Conservation (phyloP, 441 rosid genomes). For the Gossypium laxum region DNA sequence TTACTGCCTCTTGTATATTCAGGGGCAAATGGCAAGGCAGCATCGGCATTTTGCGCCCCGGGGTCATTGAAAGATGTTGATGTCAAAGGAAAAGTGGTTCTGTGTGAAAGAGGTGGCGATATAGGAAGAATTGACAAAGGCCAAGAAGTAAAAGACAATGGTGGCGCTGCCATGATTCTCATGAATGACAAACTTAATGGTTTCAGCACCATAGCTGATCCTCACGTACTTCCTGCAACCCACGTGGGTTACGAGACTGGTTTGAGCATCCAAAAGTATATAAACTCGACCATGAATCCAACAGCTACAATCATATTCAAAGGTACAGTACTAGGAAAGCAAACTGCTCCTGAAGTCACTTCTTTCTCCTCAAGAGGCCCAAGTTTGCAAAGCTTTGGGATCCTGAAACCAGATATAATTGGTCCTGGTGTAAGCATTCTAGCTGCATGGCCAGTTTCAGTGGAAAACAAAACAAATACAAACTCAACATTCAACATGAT, state of each 20-base stretch:
- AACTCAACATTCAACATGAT: constrained; percentile 28
- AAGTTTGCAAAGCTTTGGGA: constrained; percentile 22
- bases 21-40: constrained; percentile 20
- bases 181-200: constrained; percentile 19
- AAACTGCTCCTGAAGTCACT: constrained; percentile 33
- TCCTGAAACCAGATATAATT: constrained; percentile 34
- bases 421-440: constrained; percentile 32
- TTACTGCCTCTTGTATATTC: constrained; percentile 35
- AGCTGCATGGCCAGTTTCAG: constrained; percentile 32
- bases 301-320: constrained; percentile 28
- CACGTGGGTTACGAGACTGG: constrained; percentile 26
- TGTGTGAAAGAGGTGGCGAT: constrained; percentile 32
- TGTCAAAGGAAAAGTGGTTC: constrained; percentile 37
- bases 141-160: constrained; percentile 29
- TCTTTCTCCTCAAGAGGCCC: constrained; percentile 53
- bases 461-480: constrained; percentile 23
- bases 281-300: constrained; percentile 25
- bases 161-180: constrained; percentile 35
- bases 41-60: constrained; percentile 19
- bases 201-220: constrained; percentile 25
- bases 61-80: constrained; percentile 28
- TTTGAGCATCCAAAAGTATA: constrained; percentile 22
- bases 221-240: constrained; percentile 31
- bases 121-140: constrained; percentile 24
- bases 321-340: constrained; percentile 27